Evolutionary conservation across 495 filamentous ascomycete species (phyloP), one percentile per base, ranked within the genome.

Genomic region (Penicillium desertorum): DNA sequence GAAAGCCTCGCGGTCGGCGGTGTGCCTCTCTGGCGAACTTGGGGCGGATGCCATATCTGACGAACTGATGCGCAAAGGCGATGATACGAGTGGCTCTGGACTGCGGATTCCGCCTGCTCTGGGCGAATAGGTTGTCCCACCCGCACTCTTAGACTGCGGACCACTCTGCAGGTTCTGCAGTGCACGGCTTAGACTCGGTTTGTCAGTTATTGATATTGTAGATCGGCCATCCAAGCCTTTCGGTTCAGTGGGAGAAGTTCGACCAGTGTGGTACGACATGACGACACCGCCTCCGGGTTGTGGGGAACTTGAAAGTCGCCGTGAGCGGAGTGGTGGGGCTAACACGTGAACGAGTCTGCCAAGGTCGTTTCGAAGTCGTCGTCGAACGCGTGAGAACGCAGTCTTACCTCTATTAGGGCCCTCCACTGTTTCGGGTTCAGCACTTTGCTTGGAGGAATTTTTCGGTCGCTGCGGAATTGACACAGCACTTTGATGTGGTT

Each of bases 101-200:
- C 51, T 66, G 41, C 63, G 65, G 50, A 32, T 52, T 29, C 48
- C 45, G 50, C 56, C 41, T 49, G 51, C 41, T 53, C 59, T 51
- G 16, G 59, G 47, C 34, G 47, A 50, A 42, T 61, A 59, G 34
- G 67, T 46, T 56, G 63, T 67, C 62, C 71, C 68, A 34, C 76
- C 70, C 54, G 75, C 67, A 56, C 78, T 71, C 55, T 75, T 76
- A 72, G 76, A 66, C 37, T 73, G 75, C 56, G 69, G 65, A 52
- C 71, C 58, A 39, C 50, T 59, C 19, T 63, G 59, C 39, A 66
- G 34, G 34, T 16, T 59, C 25, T 62, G 63, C 14, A 66, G 47
- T 19, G 61, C 54, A 11, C 66, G 63, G 39, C 32, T 59, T 8
- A 66, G 44, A 12, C 51, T 44, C n/a, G 42, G 10, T 59, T 45